phyloP scores from a whole-genome alignment of 345 rosid genomes.

The Streptanthus diversifolius region DNA sequence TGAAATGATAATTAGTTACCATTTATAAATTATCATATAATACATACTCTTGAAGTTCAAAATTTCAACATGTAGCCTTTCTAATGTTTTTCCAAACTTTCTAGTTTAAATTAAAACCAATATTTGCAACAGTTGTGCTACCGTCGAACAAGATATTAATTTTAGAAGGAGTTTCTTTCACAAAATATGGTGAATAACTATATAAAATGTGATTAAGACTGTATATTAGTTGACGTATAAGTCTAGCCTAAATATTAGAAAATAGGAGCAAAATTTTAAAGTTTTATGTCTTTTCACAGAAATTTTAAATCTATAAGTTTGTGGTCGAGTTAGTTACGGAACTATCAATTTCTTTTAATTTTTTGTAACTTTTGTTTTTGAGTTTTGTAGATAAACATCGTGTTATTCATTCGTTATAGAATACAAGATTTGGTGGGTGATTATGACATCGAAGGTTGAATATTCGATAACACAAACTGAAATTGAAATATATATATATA shows the following conservation, averaged over 20 bases:
- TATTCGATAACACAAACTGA: neutral
- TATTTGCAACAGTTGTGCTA: neutral
- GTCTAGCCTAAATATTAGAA: conserved; percentile 18
- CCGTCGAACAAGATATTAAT: neutral
- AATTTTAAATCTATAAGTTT: neutral
- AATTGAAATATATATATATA: neutral
- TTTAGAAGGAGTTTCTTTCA: neutral
- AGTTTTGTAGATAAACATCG: conserved; percentile 28
- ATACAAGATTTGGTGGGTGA: conserved; percentile 27
- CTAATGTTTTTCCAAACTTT: neutral
- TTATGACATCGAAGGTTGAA: conserved; percentile 7
- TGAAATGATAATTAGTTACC: neutral
- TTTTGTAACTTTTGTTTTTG: neutral
- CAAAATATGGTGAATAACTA: neutral
- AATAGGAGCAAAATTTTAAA: neutral
- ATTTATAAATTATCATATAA: neutral
- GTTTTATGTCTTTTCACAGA: neutral
- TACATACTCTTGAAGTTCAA: neutral
- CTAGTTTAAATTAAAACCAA: neutral
- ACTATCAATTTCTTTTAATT: conserved; percentile 5
- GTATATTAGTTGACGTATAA: neutral
- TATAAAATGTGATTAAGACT: neutral
- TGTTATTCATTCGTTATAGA: neutral
- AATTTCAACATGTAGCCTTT: neutral
- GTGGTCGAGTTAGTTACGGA: conserved; percentile 30